Percentiles rank a stretch among this genome's conserved stretches.
phyloP scores from a whole-genome alignment of 352 stramenopile genomes.

The Globisporangium nagaii region DNA sequence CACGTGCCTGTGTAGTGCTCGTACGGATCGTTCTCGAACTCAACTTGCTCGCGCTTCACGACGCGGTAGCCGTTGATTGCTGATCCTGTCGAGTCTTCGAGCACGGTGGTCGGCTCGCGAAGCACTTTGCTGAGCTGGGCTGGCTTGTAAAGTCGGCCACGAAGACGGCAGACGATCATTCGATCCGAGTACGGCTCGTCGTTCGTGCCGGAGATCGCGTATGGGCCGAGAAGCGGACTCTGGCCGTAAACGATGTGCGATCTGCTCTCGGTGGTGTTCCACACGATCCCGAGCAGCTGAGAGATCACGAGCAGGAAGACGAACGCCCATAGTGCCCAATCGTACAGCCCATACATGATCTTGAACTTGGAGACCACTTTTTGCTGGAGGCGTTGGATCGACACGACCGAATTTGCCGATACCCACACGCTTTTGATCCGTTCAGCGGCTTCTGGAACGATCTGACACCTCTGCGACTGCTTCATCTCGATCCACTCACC shows the following conservation, averaged over 20 bases:
- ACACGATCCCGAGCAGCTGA: no score
- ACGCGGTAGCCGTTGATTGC: no score
- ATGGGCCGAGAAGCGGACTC: conserved; percentile 7
- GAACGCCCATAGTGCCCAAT: not conserved
- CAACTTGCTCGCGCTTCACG: no score
- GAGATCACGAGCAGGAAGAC: no score
- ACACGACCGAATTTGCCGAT: not conserved
- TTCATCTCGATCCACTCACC: no score
- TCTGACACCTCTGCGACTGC: not conserved
- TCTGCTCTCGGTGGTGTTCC: not conserved
- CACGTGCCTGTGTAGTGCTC: conserved; percentile 22
- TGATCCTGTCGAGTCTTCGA: no score
- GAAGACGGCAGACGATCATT: conserved; percentile 23
- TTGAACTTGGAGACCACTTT: not conserved
- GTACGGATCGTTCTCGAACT: no score
- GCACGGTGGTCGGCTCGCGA: no score
- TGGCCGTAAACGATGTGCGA: conserved; percentile 6
- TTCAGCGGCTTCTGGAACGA: not conserved
- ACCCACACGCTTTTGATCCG: not conserved
- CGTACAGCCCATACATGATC: not conserved
- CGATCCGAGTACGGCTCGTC: conserved; percentile 41
- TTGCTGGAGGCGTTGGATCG: not conserved
- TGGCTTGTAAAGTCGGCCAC: conserved; percentile 17
- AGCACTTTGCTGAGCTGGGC: conserved; percentile 20
- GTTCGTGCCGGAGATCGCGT: conserved; percentile 22